A percentile compares a stretch with the other conserved stretches of the same genome.
Conservation (phyloP, 805 yeast genomes). For the Wickerhamomyces chaumierensis region DNA sequence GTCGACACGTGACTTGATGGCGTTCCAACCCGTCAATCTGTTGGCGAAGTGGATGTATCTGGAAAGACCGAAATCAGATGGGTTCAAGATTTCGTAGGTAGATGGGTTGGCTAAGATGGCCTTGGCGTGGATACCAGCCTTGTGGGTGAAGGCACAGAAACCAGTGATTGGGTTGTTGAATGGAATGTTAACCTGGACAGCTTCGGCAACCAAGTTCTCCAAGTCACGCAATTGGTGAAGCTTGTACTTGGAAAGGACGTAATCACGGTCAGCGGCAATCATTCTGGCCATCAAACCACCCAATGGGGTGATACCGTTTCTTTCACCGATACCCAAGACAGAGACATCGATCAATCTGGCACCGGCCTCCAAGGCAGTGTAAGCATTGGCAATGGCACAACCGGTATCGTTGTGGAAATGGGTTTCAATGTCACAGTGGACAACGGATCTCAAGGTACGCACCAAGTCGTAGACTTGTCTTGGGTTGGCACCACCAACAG, state of each 20-base stretch:
- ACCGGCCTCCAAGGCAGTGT: slow-evolving; percentile 96
- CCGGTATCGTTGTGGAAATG: slow-evolving; percentile 99
- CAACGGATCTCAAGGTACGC: slow-evolving; percentile 86
- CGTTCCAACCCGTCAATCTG: slow-evolving; percentile 98
- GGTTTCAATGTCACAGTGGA: slow-evolving; percentile 93
- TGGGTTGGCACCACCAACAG: slow-evolving; percentile 98
- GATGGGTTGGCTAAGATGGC: slow-evolving; percentile 98
- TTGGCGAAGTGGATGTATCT: slow-evolving; percentile 97
- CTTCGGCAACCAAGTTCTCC: slow-evolving; percentile 93
- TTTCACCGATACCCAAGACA: slow-evolving; percentile 96
- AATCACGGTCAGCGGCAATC: slow-evolving; percentile 97
- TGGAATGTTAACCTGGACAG: slow-evolving; percentile 94
- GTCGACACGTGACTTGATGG: slow-evolving; percentile 95
- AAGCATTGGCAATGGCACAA: slow-evolving; percentile 97
- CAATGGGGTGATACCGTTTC: slow-evolving; percentile 95
- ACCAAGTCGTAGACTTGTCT: slow-evolving; percentile 97
- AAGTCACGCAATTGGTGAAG: slow-evolving; percentile 91
- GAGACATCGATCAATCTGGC: slow-evolving; percentile 91
- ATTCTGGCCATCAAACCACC: slow-evolving; percentile 99
- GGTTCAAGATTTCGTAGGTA: slow-evolving; percentile 94
- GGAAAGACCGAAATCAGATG: slow-evolving; percentile 89
- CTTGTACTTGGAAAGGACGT: slow-evolving; percentile 89
- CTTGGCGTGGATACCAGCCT: slow-evolving; percentile 99
- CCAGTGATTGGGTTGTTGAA: slow-evolving; percentile 98
- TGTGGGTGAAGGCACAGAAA: slow-evolving; percentile 98